These are phyloP conservation scores for Aspergillus sergii DNA, from an alignment of 2,329 filamentous ascomycete genomes.

Conservation along the genomic window DNA sequence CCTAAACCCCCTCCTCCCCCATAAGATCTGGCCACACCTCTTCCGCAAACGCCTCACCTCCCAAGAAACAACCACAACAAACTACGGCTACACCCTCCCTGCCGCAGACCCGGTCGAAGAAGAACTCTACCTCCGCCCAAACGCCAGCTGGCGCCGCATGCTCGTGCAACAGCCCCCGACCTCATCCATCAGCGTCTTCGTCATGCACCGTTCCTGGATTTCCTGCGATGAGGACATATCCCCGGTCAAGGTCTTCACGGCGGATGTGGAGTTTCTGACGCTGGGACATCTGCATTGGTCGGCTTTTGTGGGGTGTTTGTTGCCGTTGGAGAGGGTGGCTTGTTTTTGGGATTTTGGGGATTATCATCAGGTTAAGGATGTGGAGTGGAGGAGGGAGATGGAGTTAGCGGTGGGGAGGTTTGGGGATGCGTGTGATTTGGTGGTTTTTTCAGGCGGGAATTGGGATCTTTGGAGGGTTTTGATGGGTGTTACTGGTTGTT, in stretches of 20 bases:
- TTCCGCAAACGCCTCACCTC: neutral
- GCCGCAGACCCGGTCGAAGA: neutral
- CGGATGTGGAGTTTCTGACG: neutral
- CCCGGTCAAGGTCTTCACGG: neutral
- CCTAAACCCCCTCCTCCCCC: neutral
- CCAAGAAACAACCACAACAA: neutral
- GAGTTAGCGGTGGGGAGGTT: neutral
- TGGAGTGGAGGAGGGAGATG: neutral
- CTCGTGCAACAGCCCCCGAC: neutral
- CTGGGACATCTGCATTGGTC: neutral
- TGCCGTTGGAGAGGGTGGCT: neutral
- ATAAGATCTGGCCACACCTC: neutral
- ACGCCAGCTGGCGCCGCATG: neutral
- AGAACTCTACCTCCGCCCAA: neutral
- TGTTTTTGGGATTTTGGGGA: neutral
- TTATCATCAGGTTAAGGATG: neutral
- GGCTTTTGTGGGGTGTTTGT: neutral
- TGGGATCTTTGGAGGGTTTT: neutral
- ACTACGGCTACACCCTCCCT: neutral
- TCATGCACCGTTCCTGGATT: neutral
- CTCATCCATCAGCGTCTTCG: neutral
- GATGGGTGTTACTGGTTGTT: neutral
- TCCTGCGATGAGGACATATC: neutral
- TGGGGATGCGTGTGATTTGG: neutral
- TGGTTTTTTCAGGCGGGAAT: neutral